Base-by-base conservation (phyloP, 2,329 filamentous ascomycete species). In the Aspergillus glaucus region DNA sequence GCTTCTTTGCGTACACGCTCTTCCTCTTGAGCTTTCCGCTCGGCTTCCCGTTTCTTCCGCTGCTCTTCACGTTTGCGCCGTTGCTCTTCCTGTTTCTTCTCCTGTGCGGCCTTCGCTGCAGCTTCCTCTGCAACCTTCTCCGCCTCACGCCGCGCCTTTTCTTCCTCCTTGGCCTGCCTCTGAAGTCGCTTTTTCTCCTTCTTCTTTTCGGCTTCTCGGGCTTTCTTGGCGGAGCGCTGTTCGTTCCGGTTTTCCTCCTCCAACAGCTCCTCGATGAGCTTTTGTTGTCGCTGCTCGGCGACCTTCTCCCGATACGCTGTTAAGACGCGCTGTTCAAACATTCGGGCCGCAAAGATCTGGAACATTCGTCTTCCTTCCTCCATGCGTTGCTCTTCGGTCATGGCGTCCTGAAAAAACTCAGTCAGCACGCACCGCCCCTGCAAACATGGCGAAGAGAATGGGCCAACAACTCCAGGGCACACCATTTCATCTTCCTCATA, bases 361-460 rank as follows among this genome's bases (percentile, higher is more conserved):
- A 98, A 98, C 93, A 98, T 98, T 59, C 92, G 81, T 49, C 93
- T 84, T 52, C 93, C 93, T 76, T 98, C 93, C 68, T 97, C 91
- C 93, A 98, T 97, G 53, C 93, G 87, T 75, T 97, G 91, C 73
- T 95, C 89, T 75, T 97, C 92, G 45, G 90, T 96, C 88, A 97
- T 93, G 56, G 86, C 84, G 66, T 95, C 91, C 92, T 97, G 72
- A 52, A 54, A 51, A 43, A 56, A 51, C 61, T 71, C 63, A 12
- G 75, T 74, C 64, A 65, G 56, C 51, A 55, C 45, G 55, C 54
- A 65, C 37, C 37, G n/a, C 12, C 17, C 37, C 37, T 40, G 37
- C 37, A 22, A 40, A 40, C n/a, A 40, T 40, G 37, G 19, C 37
- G 37, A 40, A 44, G 26, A 24, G 44, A 15, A 28, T 26, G 32